These are phyloP conservation scores for Pseudogymnoascus sp. DNA, from an alignment of 2,329 filamentous ascomycete genomes.

Conservation along the genomic window DNA sequence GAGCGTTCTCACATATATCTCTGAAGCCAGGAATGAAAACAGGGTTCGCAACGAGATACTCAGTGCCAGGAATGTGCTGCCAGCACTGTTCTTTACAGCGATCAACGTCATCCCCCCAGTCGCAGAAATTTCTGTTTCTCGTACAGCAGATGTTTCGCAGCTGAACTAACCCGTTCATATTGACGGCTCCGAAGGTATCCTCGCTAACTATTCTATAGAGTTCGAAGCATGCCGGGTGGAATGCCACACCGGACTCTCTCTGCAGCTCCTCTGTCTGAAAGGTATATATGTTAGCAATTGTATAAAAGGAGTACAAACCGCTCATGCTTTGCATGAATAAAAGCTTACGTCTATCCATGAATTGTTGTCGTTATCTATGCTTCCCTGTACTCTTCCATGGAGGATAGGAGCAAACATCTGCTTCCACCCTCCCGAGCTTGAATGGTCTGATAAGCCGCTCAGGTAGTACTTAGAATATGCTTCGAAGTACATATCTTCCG, in stretches of 20 bases:
- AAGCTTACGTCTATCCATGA: not conserved
- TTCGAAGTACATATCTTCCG: not conserved
- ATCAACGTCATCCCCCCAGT: not conserved
- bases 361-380: not conserved
- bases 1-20: conserved; percentile 14
- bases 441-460: not conserved
- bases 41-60: conserved; percentile 25
- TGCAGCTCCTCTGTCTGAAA: not conserved
- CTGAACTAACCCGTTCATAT: conserved; percentile 13
- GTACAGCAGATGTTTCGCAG: not conserved
- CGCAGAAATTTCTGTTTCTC: not conserved
- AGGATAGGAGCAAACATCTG: not conserved
- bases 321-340: not conserved
- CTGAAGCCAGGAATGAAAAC: conserved; percentile 21
- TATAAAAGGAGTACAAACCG: too few relatives aligned
- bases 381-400: not conserved
- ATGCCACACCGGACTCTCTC: conserved; percentile 16
- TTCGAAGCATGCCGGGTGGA: conserved; percentile 21
- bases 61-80: conserved; percentile 14
- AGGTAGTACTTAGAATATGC: not conserved
- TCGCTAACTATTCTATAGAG: conserved; percentile 14
- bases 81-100: conserved; percentile 12
- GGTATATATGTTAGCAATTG: not conserved
- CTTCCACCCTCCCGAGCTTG: not conserved
- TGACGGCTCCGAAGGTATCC: not conserved